These are phyloP conservation scores for Penicillium sclerotigenum DNA, from an alignment of 2,329 filamentous ascomycete species.

Conservation along the genomic window DNA sequence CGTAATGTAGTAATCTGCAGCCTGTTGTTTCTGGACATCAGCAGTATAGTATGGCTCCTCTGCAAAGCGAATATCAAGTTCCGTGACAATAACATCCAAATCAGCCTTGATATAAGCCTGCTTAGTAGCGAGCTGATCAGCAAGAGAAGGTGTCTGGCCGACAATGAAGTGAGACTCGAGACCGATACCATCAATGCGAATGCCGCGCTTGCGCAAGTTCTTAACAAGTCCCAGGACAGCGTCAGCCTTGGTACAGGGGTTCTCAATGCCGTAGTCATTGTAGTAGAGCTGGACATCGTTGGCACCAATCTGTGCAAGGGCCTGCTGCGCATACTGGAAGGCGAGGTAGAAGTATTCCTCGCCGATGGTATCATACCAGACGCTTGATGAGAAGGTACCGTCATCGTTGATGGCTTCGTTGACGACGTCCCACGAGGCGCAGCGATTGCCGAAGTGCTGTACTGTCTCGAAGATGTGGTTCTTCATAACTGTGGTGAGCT, in stretches of 20 bases:
- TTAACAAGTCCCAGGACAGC: slow-evolving; percentile 16
- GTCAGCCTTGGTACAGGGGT: too few relatives aligned
- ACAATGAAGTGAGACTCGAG: slow-evolving; percentile 48
- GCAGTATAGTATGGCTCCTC: slow-evolving; percentile 18
- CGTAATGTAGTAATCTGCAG: slow-evolving; percentile 23
- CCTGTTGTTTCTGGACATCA: slow-evolving; percentile 21
- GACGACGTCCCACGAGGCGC: slow-evolving; percentile 34
- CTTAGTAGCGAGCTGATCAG: slow-evolving; percentile 37
- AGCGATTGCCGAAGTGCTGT: slow-evolving; percentile 24
- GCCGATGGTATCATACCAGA: slow-evolving; percentile 43
- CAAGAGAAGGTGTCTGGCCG: slow-evolving; percentile 37
- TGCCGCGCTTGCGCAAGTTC: slow-evolving; percentile 29
- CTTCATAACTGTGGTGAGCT: slow-evolving; percentile 54
- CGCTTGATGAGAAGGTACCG: slow-evolving; percentile 40
- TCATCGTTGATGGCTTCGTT: slow-evolving; percentile 39
- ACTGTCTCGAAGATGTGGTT: slow-evolving; percentile 30
- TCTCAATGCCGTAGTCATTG: too few relatives aligned
- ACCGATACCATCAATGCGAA: slow-evolving; percentile 47
- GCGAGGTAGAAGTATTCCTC: slow-evolving; percentile 43
- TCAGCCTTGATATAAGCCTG: slow-evolving; percentile 32
- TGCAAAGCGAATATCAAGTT: slow-evolving; percentile 47
- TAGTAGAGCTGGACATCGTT: neutral
- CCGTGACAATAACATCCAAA: slow-evolving; percentile 39
- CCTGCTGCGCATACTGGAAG: slow-evolving; percentile 39
- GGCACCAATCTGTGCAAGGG: slow-evolving; percentile 28